Evolutionary conservation across 805 yeast genomes (phyloP).

Genomic region (Yamadazyma phyllophila): DNA sequence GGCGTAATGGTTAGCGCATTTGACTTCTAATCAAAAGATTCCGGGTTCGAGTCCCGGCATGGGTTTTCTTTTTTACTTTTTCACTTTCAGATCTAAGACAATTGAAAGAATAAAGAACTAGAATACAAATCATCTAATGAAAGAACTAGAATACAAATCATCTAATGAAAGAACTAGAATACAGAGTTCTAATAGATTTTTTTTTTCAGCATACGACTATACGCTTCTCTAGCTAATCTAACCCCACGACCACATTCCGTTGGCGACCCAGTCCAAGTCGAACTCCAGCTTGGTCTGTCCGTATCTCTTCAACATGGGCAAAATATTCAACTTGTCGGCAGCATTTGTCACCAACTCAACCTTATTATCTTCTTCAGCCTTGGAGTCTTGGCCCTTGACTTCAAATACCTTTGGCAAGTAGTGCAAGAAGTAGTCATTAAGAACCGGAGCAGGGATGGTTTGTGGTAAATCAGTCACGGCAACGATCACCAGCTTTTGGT

Average conservation of each 20-base stretch:
- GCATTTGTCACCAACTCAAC: slow-evolving; percentile 26
- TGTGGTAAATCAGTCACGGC: slow-evolving; percentile 33
- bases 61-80: slow-evolving; percentile 26
- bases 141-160: no score
- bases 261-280: slow-evolving; percentile 38
- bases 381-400: slow-evolving; percentile 9
- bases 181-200: no score
- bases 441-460: slow-evolving; percentile 31
- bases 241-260: slow-evolving; percentile 31
- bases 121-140: no score
- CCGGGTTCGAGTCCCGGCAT: slow-evolving; percentile 61
- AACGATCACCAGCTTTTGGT: slow-evolving; percentile 19
- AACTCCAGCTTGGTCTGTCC: slow-evolving; percentile 25
- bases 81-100: no score
- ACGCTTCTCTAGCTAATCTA: slow-evolving; percentile 6
- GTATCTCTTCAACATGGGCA: slow-evolving; percentile 37
- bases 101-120: no score
- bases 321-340: slow-evolving; percentile 14
- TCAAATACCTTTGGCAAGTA: slow-evolving; percentile 25
- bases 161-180: no score
- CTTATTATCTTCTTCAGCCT: slow-evolving; percentile 10
- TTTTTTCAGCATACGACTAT: neutral
- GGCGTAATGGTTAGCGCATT: slow-evolving; percentile 69
- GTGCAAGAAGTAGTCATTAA: slow-evolving; percentile 36
- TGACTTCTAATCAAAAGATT: slow-evolving; percentile 66